These are phyloP conservation scores for Trypanosoma rangeli DNA, from an alignment of 208 protist species.

Conservation along the genomic window DNA sequence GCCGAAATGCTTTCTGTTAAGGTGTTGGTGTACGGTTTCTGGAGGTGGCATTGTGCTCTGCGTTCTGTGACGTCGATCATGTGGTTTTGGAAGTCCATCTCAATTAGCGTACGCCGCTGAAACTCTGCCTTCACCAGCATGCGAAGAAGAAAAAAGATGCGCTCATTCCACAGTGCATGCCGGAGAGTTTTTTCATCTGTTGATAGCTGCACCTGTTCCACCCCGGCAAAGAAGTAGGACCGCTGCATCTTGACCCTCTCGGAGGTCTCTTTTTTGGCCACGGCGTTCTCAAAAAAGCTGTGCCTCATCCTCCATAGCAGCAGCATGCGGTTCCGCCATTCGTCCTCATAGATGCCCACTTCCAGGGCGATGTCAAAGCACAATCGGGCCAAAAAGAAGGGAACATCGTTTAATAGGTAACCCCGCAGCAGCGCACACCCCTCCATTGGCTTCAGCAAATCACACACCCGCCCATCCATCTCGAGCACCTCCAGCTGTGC, in stretches of 20 bases:
- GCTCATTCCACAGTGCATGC: conserved; percentile 23
- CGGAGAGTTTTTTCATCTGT: conserved; percentile 23
- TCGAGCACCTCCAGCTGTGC: conserved; percentile 28
- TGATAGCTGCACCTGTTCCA: conserved; percentile 21
- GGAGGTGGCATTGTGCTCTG: not conserved
- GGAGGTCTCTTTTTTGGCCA: conserved; percentile 29
- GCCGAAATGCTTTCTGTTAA: not conserved
- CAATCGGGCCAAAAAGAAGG: conserved; percentile 21
- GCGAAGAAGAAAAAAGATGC: conserved; percentile 36
- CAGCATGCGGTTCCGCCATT: conserved; percentile 46
- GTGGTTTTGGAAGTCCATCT: not conserved
- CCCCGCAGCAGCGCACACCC: not conserved
- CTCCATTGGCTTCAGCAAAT: conserved; percentile 28
- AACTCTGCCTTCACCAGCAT: conserved; percentile 33
- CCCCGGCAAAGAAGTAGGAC: conserved; percentile 21
- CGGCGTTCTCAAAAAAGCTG: conserved; percentile 29
- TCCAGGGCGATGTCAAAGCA: conserved; percentile 22
- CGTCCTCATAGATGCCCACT: conserved; percentile 31
- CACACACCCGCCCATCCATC: conserved; percentile 16
- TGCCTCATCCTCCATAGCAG: conserved; percentile 67
- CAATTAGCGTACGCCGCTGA: conserved; percentile 16
- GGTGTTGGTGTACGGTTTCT: not conserved
- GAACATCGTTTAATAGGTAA: conserved; percentile 23
- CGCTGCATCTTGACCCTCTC: conserved; percentile 28
- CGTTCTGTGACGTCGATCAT: not conserved